These are phyloP conservation scores for Pholiota molesta DNA, from an alignment of 768 basidiomycete species.

Conservation along the genomic window DNA sequence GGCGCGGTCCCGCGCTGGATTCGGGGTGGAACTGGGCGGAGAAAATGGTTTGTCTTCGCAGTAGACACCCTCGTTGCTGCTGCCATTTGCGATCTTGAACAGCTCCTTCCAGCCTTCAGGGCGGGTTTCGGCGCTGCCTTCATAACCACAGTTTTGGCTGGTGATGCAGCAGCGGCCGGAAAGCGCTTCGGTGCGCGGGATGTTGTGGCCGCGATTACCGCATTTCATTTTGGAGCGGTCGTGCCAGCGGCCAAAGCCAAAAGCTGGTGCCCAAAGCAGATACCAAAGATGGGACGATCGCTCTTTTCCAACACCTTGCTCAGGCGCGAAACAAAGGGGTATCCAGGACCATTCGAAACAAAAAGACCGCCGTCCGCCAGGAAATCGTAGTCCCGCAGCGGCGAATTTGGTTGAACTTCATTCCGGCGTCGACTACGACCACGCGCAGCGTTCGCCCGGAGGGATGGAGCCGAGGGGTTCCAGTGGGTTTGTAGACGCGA, in stretches of 20 bases:
- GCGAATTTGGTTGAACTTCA: slow-evolving; percentile 99
- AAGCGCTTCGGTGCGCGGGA: slow-evolving; percentile 93
- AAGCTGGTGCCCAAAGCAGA: too few species aligned
- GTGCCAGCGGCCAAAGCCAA: slow-evolving; percentile 38
- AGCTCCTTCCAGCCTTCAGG: too few species aligned
- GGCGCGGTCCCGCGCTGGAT: too few species aligned
- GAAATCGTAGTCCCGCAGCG: slow-evolving; percentile 58
- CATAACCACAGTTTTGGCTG: slow-evolving; percentile 25
- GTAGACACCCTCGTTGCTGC: background rate
- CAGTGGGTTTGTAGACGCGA: slow-evolving; percentile 66
- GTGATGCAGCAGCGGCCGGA: slow-evolving; percentile 99
- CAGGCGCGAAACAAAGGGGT: too few species aligned
- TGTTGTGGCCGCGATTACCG: slow-evolving; percentile 74
- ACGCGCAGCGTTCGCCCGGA: slow-evolving; percentile 82
- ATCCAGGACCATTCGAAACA: too few species aligned
- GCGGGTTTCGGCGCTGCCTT: slow-evolving; percentile 53
- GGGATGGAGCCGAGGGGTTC: slow-evolving; percentile 64
- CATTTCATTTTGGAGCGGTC: too few species aligned
- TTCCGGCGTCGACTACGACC: slow-evolving; percentile 95
- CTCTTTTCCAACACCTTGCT: too few species aligned
- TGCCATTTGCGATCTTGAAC: too few species aligned
- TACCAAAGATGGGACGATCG: too few species aligned
- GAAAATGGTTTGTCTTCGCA: slow-evolving; percentile 43
- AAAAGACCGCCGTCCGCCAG: too few species aligned
- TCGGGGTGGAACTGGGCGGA: slow-evolving; percentile 47